These are phyloP conservation scores for Lasiosphaeris hirsuta DNA, from an alignment of 495 filamentous ascomycete species.

Conservation along the genomic window DNA sequence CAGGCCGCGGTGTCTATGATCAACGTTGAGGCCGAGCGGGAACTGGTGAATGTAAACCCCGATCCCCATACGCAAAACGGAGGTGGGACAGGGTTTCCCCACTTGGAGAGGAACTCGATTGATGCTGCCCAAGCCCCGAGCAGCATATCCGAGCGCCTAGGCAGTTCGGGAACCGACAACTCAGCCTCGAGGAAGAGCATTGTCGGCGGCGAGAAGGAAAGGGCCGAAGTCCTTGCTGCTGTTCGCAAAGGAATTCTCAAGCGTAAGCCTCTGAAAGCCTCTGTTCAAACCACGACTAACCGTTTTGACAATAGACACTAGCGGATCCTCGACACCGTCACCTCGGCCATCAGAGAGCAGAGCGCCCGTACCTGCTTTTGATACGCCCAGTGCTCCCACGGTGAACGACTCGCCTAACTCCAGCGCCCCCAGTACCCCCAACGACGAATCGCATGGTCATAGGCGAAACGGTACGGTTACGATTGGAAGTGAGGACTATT, in stretches of 20 bases:
- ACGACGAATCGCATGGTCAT: conserved; percentile 63
- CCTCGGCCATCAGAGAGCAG: conserved; percentile 53
- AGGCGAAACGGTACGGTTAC: conserved; percentile 62
- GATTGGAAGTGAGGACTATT: conserved; percentile 84
- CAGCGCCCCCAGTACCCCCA: conserved; percentile 78
- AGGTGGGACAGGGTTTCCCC: conserved; percentile 82
- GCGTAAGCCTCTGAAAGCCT: conserved; percentile 53
- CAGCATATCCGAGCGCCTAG: conserved; percentile 45
- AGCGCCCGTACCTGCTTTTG: conserved; percentile 39
- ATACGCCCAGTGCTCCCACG: conserved; percentile 52
- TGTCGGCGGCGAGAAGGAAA: conserved; percentile 83
- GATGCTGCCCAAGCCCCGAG: conserved; percentile 48
- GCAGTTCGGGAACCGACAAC: conserved; percentile 55
- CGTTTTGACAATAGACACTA: conserved; percentile 26
- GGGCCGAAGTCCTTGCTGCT: conserved; percentile 83
- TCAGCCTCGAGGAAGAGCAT: conserved; percentile 76
- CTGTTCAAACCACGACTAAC: background rate
- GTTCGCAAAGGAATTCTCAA: conserved; percentile 95
- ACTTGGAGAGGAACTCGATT: conserved; percentile 75
- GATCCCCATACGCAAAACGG: conserved; percentile 65
- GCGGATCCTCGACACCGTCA: conserved; percentile 65
- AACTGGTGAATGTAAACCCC: conserved; percentile 74
- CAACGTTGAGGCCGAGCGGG: conserved; percentile 88
- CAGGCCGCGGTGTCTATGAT: conserved; percentile 86
- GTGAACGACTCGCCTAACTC: conserved; percentile 75